Base-by-base conservation (phyloP, 306 rosid genomes). In the Quillaja saponaria region DNA sequence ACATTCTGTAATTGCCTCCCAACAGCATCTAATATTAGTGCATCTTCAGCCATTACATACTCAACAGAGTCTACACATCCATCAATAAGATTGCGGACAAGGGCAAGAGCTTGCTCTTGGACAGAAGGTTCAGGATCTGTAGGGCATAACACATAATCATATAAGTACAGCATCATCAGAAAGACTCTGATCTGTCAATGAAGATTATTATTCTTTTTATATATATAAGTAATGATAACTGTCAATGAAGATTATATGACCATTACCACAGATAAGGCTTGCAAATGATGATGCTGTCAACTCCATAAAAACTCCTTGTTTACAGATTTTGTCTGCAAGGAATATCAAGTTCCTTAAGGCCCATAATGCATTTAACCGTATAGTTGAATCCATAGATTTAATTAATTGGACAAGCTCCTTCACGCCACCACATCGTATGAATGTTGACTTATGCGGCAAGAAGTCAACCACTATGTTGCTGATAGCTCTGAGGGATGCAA, bases 401-500 rank as follows among this genome's bases (percentile, higher is more conserved):
- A 95, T 77, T 73, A 89, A 81, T 62, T 77, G 95, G 64, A 86
- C 87, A 76, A 92, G 87, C 77, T 69, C 85, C 74, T 81, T 89
- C 74, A 83, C 60, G 17, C 95, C 99, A 62, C 99, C 96, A 69
- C 78, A 81, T 75, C 76, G 83, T 65, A 81, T 40, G 78, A 92
- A 74, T 51, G 73, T 67, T 19, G 87, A 73, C 73, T 79, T 85
- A 49, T 41, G 72, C 25, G 85, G 88, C 46, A 73, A 55, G 63
- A 88, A 86, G 76, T 90, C 87, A n/a, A 87, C 86, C 34, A 78
- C 95, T 55, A 92, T 78, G 78, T 92, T 92, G 81, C 96, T 76
- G 47, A 89, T 50, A 57, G 86, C 94, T 65, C 91, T 79, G 61
- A 92, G 90, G 37, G 95, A 94, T 34, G 95, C 96, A 78, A 85